phyloP scores from a whole-genome alignment of 2,329 filamentous ascomycete species.

The Arachnopeziza araneosa region DNA sequence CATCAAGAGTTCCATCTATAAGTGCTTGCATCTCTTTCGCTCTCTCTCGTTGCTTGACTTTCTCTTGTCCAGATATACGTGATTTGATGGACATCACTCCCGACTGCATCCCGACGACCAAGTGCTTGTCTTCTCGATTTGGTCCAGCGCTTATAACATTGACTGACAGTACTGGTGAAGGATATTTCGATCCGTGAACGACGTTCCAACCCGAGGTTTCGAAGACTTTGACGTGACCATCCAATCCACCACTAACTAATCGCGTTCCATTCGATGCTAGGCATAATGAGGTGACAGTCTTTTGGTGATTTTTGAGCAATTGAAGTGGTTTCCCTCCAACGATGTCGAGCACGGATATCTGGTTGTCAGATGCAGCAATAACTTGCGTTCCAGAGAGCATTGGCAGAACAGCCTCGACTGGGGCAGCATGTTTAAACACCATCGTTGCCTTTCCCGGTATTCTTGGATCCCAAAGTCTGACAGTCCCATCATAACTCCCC shows the following conservation, averaged over 20 bases:
- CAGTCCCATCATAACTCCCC: conserved; percentile 91
- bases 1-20: conserved; percentile 69
- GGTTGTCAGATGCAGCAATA: conserved; percentile 76
- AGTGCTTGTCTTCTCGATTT: conserved; percentile 77
- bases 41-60: conserved; percentile 67
- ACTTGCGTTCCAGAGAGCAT: conserved; percentile 83
- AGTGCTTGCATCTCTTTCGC: conserved; percentile 82
- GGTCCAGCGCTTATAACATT: conserved; percentile 65
- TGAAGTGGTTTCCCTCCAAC: conserved; percentile 84
- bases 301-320: conserved; percentile 90
- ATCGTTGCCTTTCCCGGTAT: conserved; percentile 68
- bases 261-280: conserved; percentile 75
- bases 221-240: conserved; percentile 96
- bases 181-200: conserved; percentile 90
- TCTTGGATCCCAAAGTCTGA: conserved; percentile 88
- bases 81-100: conserved; percentile 89
- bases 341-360: conserved; percentile 86
- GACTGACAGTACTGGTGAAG: conserved; percentile 81
- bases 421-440: conserved; percentile 90
- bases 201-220: conserved; percentile 94
- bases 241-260: conserved; percentile 80
- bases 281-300: conserved; percentile 86
- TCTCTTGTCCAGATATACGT: conserved; percentile 77
- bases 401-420: conserved; percentile 82
- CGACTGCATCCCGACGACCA: conserved; percentile 91